phyloP scores from a whole-genome alignment of 1,284 basidiomycete genomes.

The Puccinia coronata region DNA sequence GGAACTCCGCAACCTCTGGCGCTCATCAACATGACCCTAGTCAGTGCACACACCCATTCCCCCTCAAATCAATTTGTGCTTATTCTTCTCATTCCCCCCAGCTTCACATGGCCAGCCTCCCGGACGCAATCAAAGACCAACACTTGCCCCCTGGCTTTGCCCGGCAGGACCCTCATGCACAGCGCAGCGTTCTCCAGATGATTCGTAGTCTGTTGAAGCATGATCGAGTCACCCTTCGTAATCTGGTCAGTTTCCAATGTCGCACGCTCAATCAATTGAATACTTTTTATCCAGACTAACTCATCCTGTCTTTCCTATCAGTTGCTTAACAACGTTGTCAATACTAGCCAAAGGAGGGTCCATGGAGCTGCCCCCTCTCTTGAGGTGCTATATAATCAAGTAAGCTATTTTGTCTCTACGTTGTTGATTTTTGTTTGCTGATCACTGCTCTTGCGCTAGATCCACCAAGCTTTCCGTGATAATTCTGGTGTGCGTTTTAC shows the following conservation, averaged over 20 bases:
- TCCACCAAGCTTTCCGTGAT: neutral
- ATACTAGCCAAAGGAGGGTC: neutral
- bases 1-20: no score
- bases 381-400: neutral
- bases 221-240: neutral
- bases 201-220: constrained; percentile 2
- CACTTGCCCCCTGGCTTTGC: constrained; percentile 3
- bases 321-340: neutral
- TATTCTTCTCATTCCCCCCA: neutral
- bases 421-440: no score
- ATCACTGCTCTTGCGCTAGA: neutral
- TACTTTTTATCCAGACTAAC: no score
- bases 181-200: neutral
- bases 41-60: no score
- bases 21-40: no score
- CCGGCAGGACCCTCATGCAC: neutral
- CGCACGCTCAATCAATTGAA: neutral
- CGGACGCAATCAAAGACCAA: neutral
- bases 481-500: neutral
- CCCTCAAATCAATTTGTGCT: no score
- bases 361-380: neutral
- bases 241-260: neutral
- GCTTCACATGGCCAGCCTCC: neutral
- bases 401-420: no score
- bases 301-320: neutral